These are phyloP conservation scores for Isatis tinctoria DNA, from an alignment of 345 rosid genomes.

Conservation along the genomic window DNA sequence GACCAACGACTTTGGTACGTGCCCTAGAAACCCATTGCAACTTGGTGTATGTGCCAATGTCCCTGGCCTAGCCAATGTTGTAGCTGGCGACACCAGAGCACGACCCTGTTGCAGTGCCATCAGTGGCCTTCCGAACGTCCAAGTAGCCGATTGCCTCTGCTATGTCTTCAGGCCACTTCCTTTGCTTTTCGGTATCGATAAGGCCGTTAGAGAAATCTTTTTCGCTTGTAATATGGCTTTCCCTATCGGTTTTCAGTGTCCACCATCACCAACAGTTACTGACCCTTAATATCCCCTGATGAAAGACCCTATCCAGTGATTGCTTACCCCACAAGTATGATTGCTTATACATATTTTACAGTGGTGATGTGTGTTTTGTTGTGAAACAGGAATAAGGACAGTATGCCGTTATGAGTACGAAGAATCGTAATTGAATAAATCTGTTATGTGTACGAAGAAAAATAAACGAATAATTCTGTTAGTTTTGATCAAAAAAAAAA, in stretches of 20 bases:
- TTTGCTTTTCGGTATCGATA: constrained; percentile 5
- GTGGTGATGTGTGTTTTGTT: not conserved
- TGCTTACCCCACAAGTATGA: not conserved
- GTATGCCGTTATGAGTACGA: not conserved
- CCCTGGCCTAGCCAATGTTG: not conserved
- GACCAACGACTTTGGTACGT: constrained; percentile 19
- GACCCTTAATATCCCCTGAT: not conserved
- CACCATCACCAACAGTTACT: constrained; percentile 1
- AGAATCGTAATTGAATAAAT: not conserved
- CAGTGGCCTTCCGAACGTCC: constrained; percentile 8
- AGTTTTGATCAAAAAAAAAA: too few relatives aligned
- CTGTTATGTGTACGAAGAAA: not conserved
- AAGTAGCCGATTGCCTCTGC: constrained; percentile 31
- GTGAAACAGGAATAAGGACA: not conserved
- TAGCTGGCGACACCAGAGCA: constrained; percentile 25
- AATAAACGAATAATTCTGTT: too few relatives aligned
- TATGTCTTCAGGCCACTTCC: constrained; percentile 18
- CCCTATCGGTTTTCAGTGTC: constrained; percentile 33
- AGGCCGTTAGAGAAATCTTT: constrained; percentile 11
- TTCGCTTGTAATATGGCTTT: constrained; percentile 23
- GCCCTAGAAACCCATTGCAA: constrained; percentile 21
- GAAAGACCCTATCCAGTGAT: not conserved
- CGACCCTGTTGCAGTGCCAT: constrained; percentile 6
- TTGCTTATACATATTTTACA: not conserved
- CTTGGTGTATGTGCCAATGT: constrained; percentile 22